Conservation (phyloP, 371 early-diverging fungal species). For the Fennellomyces sp. region DNA sequence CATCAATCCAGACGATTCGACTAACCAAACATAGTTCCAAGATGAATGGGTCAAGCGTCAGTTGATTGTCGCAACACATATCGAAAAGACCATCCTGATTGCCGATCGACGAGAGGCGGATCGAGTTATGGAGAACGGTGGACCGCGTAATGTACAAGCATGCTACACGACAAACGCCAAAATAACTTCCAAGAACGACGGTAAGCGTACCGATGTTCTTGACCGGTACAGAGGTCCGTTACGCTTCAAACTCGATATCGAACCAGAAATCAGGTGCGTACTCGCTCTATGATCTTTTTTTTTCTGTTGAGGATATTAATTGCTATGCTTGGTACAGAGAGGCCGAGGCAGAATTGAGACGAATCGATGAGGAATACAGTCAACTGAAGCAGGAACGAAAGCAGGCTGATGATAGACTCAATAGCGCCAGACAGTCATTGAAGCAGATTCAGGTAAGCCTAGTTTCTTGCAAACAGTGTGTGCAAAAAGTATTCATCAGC, state of each 20-base stretch:
- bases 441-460: not conserved
- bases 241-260: slow-evolving; percentile 49
- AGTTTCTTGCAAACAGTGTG: not conserved
- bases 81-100: slow-evolving; percentile 83
- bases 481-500: not conserved
- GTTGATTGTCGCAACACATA: slow-evolving; percentile 72
- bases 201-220: slow-evolving; percentile 48
- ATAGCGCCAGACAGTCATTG: too few relatives aligned
- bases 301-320: too few relatives aligned
- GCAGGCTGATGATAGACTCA: not conserved
- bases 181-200: slow-evolving; percentile 62
- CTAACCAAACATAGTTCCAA: slow-evolving; percentile 38
- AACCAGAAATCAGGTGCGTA: slow-evolving; percentile 40
- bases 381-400: not conserved
- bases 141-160: slow-evolving; percentile 69
- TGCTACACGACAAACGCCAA: slow-evolving; percentile 72
- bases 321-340: too few relatives aligned
- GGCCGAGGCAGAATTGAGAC: not conserved
- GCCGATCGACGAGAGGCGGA: slow-evolving; percentile 76
- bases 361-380: not conserved
- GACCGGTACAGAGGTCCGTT: slow-evolving; percentile 37
- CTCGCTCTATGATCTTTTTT: not conserved
- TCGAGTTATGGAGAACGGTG: slow-evolving; percentile 57
- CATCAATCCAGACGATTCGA: not conserved
- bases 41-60: slow-evolving; percentile 79